Evolutionary conservation across 805 yeast species (phyloP), one percentile per base, ranked within the genome.

Genomic region (Ogataea haglerorum): DNA sequence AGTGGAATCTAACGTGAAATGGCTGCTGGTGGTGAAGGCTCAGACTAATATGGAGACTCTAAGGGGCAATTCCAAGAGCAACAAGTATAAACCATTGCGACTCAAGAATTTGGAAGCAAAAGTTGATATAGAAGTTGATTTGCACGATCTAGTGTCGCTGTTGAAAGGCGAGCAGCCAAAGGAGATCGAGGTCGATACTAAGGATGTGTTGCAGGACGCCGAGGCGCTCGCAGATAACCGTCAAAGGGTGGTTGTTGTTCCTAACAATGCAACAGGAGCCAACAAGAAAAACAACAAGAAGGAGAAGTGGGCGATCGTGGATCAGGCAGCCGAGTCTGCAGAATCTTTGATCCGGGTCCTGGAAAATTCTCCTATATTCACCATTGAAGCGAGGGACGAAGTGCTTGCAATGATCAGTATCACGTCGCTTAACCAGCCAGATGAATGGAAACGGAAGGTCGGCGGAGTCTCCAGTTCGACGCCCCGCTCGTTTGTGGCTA

Each of bases 361-460:
- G 28, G 69, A 81, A 0, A 63, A 67, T 16, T 82, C 93, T 0
- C 91, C 97, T 0, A 75, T 91, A 0, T 70, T 89, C 34, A 76
- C 84, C 0, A 77, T 91, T 24, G 98, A 91, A 57, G 79, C 77
- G 3, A 73, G 82, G 46, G 95, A 87, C 51, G 97, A 89, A 46
- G 85, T 87, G 2, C 60, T 93, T 46, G 91, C 89, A 36, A 85
- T 89, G 74, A 85, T 91, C 28, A 72, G 85, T 10, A 75, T 82
- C 2, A 83, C 90, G 0, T 82, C 95, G 0, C 62, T 87, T n/a
- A 69, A 72, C 21, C 88, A 78, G 47, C 81, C 78, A 36, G 95
- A 87, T 46, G 91, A 86, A 70, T 82, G 88, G 87, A 67, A 82
- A 38, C 74, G 95, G 52, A 84, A 85, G 50, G 88, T 91, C 4